phyloP scores from a whole-genome alignment of 768 basidiomycete genomes.

The Rhodotorula graminis region DNA sequence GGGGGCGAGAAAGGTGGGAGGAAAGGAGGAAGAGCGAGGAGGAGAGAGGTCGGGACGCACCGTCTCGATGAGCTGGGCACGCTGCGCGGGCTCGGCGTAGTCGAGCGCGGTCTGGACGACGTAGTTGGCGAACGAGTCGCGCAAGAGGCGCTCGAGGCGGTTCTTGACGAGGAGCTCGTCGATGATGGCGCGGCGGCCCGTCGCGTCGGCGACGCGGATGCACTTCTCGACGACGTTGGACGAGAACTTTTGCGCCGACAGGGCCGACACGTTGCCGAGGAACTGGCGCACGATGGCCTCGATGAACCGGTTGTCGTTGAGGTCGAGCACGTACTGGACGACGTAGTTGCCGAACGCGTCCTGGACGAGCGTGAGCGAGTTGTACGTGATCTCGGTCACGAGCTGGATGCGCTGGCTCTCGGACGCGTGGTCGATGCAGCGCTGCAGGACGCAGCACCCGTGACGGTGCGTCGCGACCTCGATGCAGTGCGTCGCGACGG shows the following conservation, averaged over 20 bases:
- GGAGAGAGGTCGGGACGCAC: neutral
- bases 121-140: constrained; percentile 62
- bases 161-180: constrained; percentile 91
- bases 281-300: constrained; percentile 97
- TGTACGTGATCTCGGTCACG: constrained; percentile 98
- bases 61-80: constrained; percentile 77
- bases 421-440: constrained; percentile 96
- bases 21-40: no score
- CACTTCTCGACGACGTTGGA: constrained; percentile 73
- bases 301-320: constrained; percentile 97
- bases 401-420: constrained; percentile 91
- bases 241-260: constrained; percentile 98
- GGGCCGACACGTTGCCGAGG: constrained; percentile 90
- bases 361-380: constrained; percentile 93
- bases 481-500: constrained; percentile 96
- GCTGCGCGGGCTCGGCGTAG: constrained; percentile 91
- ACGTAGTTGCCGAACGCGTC: constrained; percentile 90
- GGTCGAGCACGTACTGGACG: constrained; percentile 94
- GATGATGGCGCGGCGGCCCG: constrained; percentile 86
- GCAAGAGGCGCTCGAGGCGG: constrained; percentile 86
- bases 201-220: constrained; percentile 92
- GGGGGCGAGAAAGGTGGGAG: no score
- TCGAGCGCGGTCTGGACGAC: constrained; percentile 79
- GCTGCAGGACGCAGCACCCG: constrained; percentile 95
- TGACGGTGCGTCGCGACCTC: constrained; percentile 98